Conservation (phyloP, 805 yeast genomes). For the Yarrowia keelungensis region DNA sequence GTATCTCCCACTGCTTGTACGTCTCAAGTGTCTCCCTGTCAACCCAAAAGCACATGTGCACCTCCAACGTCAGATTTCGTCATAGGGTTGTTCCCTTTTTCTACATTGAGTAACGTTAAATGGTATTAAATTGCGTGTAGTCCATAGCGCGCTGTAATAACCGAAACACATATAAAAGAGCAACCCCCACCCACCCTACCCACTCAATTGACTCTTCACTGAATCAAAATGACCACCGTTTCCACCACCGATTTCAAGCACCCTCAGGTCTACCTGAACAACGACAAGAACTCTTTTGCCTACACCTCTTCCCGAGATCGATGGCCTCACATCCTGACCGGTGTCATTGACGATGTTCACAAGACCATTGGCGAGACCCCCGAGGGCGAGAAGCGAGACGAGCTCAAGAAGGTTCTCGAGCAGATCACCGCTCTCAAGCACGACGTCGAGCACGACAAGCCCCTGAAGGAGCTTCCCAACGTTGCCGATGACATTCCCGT, state of each 20-base stretch:
- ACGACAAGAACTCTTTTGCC: constrained; percentile 81
- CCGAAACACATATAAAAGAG: constrained; percentile 22
- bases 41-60: constrained; percentile 25
- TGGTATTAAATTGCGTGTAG: constrained; percentile 13
- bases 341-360: constrained; percentile 68
- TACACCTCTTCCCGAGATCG: constrained; percentile 75
- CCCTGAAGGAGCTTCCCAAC: constrained; percentile 55
- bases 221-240: constrained; percentile 26
- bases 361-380: constrained; percentile 48
- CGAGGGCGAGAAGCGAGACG: constrained; percentile 48
- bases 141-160: neutral
- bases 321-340: constrained; percentile 85
- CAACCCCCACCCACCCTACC: neutral
- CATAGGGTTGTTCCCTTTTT: constrained; percentile 16
- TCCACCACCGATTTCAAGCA: constrained; percentile 39
- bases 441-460: constrained; percentile 50
- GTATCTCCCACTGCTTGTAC: constrained; percentile 7
- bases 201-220: constrained; percentile 8
- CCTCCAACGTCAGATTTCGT: constrained; percentile 34
- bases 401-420: constrained; percentile 57
- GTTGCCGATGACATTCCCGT: constrained; percentile 54
- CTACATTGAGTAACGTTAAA: constrained; percentile 11
- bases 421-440: constrained; percentile 56
- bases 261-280: constrained; percentile 59
- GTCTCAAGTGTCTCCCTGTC: constrained; percentile 4